Percentiles rank a stretch among this genome's conserved stretches.
These are phyloP conservation scores for Smithsoniella earleae DNA, from an alignment of 163 green algal genomes.

Conservation along the genomic window DNA sequence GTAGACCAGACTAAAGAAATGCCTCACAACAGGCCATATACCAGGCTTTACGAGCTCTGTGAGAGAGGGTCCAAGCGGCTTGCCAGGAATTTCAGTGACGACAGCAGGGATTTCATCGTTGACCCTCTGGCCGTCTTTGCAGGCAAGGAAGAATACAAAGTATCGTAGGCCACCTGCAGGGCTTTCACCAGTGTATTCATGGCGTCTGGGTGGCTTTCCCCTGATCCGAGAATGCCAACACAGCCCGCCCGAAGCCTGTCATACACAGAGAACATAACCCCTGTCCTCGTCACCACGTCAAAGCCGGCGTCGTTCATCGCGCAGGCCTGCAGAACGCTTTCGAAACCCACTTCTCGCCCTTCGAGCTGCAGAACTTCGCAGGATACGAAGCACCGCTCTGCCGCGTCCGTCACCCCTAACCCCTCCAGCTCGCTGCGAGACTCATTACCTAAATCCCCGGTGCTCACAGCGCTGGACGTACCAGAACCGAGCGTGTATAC, in stretches of 20 bases:
- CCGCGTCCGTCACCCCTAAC: not conserved
- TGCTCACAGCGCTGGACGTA: not conserved
- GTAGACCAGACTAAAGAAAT: not conserved
- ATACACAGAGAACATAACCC: not conserved
- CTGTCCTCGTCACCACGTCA: not conserved
- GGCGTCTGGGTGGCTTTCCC: not conserved
- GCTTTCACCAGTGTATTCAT: not conserved
- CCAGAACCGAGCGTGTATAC: conserved; percentile 32
- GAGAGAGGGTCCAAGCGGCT: not conserved
- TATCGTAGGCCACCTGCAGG: too few species aligned
- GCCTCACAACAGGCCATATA: not conserved
- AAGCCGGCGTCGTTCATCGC: not conserved
- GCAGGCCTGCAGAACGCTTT: not conserved
- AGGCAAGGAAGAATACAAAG: too few species aligned
- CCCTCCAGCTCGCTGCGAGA: not conserved
- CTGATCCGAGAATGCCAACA: not conserved
- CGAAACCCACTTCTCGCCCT: not conserved
- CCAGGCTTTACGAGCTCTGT: not conserved
- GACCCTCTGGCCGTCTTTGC: too few species aligned
- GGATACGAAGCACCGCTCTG: conserved; percentile 14
- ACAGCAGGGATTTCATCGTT: too few species aligned
- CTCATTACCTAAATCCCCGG: not conserved
- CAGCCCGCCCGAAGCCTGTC: not conserved
- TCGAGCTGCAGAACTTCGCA: not conserved
- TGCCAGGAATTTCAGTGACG: not conserved